Evolutionary conservation across 352 stramenopile genomes (phyloP).

Genomic region (Phytophthora sansomeana): DNA sequence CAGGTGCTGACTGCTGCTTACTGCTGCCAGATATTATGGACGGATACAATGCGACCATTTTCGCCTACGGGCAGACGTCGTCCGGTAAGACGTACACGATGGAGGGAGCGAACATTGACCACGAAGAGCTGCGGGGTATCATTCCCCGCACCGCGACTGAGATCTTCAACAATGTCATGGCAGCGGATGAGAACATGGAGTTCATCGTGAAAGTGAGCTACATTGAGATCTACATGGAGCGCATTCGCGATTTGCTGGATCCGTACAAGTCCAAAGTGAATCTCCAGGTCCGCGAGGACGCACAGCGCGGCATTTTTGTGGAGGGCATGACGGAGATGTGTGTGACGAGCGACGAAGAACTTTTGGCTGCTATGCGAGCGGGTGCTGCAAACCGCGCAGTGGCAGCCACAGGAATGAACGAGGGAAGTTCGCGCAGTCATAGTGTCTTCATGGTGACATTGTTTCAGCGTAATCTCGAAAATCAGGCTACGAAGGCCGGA

Average conservation of each 20-base stretch:
- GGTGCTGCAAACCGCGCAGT: slow-evolving; percentile 87
- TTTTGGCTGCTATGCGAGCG: slow-evolving; percentile 85
- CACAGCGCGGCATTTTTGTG: slow-evolving; percentile 92
- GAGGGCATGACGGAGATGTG: slow-evolving; percentile 94
- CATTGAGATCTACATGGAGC: slow-evolving; percentile 98
- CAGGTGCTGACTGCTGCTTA: slow-evolving; percentile 18
- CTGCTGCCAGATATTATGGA: slow-evolving; percentile 83
- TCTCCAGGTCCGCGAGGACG: slow-evolving; percentile 91
- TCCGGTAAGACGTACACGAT: slow-evolving; percentile 64
- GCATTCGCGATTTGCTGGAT: slow-evolving; percentile 94
- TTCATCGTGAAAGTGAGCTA: slow-evolving; percentile 95
- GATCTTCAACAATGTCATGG: slow-evolving; percentile 90
- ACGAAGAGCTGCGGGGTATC: slow-evolving; percentile 85
- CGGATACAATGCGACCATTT: slow-evolving; percentile 95
- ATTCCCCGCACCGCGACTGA: slow-evolving; percentile 90
- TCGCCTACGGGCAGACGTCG: slow-evolving; percentile 93
- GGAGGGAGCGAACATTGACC: slow-evolving; percentile 76
- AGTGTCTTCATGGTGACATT: slow-evolving; percentile 94
- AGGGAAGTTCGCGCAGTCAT: slow-evolving; percentile 91
- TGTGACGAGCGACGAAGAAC: slow-evolving; percentile 91
- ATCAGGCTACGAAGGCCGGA: slow-evolving; percentile 87
- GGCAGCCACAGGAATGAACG: slow-evolving; percentile 95
- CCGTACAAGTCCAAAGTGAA: slow-evolving; percentile 93
- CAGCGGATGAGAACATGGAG: slow-evolving; percentile 91
- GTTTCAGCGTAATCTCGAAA: slow-evolving; percentile 87